Evolutionary conservation across 371 early-diverging fungal genomes (phyloP).

Genomic region (Sporodiniella umbellata): DNA sequence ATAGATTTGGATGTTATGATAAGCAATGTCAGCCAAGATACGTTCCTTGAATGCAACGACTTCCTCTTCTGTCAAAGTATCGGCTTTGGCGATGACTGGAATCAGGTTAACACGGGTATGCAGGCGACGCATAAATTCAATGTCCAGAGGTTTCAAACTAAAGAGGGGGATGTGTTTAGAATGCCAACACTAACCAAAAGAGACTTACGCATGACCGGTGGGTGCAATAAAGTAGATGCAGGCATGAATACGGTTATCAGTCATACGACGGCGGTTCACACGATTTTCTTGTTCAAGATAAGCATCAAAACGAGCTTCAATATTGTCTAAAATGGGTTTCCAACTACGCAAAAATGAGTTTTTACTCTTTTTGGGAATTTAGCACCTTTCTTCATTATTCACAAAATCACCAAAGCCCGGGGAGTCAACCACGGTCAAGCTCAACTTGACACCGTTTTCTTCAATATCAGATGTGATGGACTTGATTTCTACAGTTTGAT

Average conservation of each 20-base stretch:
- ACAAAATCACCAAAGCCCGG: constrained; percentile 95
- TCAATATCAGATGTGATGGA: constrained; percentile 87
- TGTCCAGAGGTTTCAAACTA: constrained; percentile 86
- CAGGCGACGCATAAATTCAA: constrained; percentile 94
- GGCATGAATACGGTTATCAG: constrained; percentile 95
- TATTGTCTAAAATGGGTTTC: constrained; percentile 94
- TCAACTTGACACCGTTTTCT: constrained; percentile 89
- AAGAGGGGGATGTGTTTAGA: constrained; percentile 2
- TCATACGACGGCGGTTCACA: constrained; percentile 82
- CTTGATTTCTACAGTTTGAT: constrained; percentile 93
- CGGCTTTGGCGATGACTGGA: constrained; percentile 98
- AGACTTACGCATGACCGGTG: constrained; percentile 81
- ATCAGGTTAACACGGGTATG: constrained; percentile 95
- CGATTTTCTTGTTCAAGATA: constrained; percentile 93
- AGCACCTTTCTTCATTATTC: constrained; percentile 90
- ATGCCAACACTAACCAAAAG: neutral
- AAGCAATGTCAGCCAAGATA: constrained; percentile 90
- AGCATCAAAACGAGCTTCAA: constrained; percentile 93
- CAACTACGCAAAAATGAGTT: constrained; percentile 54
- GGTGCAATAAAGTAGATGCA: constrained; percentile 98
- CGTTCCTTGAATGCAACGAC: constrained; percentile 88
- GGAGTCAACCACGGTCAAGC: constrained; percentile 92
- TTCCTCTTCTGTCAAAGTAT: constrained; percentile 96
- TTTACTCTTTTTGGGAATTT: neutral
- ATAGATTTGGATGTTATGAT: constrained; percentile 93